phyloP scores from a whole-genome alignment of 2,329 filamentous ascomycete genomes.

The Sporothrix protearum region DNA sequence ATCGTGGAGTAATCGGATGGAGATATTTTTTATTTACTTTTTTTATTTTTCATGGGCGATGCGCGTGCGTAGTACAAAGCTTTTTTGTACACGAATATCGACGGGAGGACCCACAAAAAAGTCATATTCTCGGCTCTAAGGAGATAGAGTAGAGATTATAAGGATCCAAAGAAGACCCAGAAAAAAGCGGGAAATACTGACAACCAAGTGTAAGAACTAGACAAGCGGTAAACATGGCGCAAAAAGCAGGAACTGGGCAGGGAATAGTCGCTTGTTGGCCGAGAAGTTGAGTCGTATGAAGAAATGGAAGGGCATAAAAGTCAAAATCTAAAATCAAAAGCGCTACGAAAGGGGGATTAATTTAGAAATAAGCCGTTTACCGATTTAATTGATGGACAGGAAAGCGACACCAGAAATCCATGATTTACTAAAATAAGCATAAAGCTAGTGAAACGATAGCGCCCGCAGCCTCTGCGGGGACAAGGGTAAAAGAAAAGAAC shows the following conservation, averaged over 20 bases:
- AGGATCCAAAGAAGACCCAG: not conserved
- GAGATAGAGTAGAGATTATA: not conserved
- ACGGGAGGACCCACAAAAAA: too few relatives aligned
- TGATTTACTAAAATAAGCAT: not conserved
- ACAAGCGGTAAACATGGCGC: not conserved
- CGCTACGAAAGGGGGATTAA: not conserved
- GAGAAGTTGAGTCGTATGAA: not conserved
- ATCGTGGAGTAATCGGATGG: too few relatives aligned
- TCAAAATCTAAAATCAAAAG: not conserved
- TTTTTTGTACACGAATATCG: too few relatives aligned
- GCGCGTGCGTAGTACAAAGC: too few relatives aligned
- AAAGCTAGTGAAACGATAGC: not conserved
- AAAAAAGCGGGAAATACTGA: not conserved
- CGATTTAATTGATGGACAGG: not conserved
- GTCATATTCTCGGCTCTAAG: too few relatives aligned
- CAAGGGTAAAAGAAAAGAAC: not conserved
- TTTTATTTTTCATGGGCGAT: too few relatives aligned
- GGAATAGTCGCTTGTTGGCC: not conserved
- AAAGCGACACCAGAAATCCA: not conserved
- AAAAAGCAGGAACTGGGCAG: not conserved
- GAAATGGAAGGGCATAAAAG: not conserved
- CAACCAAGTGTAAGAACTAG: not conserved
- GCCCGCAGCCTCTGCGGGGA: not conserved
- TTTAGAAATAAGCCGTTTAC: not conserved
- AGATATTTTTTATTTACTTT: too few relatives aligned